phyloP scores from a whole-genome alignment of 352 stramenopile genomes.

The Phytophthora vignae region DNA sequence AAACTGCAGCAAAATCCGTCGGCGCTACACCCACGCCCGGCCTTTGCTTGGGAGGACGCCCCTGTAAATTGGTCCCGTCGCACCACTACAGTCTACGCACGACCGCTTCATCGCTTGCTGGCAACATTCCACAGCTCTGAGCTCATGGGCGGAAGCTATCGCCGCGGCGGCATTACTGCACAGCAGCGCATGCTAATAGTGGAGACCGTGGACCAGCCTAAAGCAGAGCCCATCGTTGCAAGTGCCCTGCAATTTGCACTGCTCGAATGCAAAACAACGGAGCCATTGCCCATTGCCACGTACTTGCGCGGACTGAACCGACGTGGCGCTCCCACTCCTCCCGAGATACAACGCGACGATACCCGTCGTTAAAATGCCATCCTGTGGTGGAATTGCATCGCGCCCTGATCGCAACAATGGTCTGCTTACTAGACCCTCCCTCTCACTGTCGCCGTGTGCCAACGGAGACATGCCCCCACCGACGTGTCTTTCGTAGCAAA shows the following conservation, averaged over 20 bases:
- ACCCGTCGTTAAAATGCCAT: slow-evolving; percentile 24
- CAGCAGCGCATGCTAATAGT: neutral
- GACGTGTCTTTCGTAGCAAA: slow-evolving; percentile 5
- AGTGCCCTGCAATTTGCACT: neutral
- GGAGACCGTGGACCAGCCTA: slow-evolving; percentile 6
- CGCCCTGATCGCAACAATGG: neutral
- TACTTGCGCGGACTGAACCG: slow-evolving; percentile 15
- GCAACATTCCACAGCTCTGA: neutral
- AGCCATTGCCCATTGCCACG: slow-evolving; percentile 7
- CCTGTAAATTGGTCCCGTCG: slow-evolving; percentile 8
- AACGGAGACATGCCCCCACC: slow-evolving; percentile 3
- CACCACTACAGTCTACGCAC: slow-evolving; percentile 5
- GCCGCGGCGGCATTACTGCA: neutral
- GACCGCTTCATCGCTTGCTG: neutral
- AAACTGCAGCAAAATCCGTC: neutral
- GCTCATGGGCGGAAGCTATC: neutral
- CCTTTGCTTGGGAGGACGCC: slow-evolving; percentile 2
- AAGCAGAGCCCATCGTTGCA: slow-evolving; percentile 5
- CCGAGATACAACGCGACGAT: slow-evolving; percentile 30
- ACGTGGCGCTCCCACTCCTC: slow-evolving; percentile 22
- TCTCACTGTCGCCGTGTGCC: neutral
- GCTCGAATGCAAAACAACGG: neutral
- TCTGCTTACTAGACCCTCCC: neutral
- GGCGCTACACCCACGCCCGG: neutral
- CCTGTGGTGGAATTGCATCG: neutral